Conservation (phyloP, 2,329 filamentous ascomycete species). For the Diaporthe velutina region DNA sequence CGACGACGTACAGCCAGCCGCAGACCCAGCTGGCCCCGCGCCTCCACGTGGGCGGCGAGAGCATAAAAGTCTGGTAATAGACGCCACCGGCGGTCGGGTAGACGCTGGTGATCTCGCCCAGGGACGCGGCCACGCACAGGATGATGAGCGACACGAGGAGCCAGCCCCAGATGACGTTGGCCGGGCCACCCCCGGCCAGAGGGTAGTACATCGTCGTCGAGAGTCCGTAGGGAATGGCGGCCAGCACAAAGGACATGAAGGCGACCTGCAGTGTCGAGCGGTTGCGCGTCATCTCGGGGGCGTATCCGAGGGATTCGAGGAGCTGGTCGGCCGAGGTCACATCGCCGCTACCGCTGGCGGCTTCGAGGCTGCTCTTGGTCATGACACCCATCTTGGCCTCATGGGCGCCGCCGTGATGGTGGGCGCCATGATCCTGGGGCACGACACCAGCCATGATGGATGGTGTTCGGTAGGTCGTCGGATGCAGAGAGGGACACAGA, state of each 20-base stretch:
- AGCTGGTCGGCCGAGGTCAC: constrained; percentile 69
- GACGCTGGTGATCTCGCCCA: constrained; percentile 81
- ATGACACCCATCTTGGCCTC: constrained; percentile 28
- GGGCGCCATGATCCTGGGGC: constrained; percentile 36
- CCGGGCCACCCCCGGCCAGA: constrained; percentile 74
- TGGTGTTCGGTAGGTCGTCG: neutral
- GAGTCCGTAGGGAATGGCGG: constrained; percentile 80
- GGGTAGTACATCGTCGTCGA: constrained; percentile 79
- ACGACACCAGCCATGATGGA: constrained; percentile 34
- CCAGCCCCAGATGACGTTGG: constrained; percentile 82
- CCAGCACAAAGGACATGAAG: constrained; percentile 83
- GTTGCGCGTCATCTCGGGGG: constrained; percentile 73
- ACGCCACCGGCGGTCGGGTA: constrained; percentile 84
- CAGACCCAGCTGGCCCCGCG: constrained; percentile 77
- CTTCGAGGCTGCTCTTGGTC: constrained; percentile 35
- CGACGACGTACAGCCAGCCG: constrained; percentile 82
- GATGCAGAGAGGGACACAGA: neutral
- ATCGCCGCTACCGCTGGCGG: constrained; percentile 44
- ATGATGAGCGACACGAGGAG: constrained; percentile 77
- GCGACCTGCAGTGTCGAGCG: constrained; percentile 77
- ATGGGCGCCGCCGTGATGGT: constrained; percentile 7
- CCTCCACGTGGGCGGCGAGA: constrained; percentile 72
- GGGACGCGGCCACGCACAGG: constrained; percentile 76
- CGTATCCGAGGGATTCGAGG: constrained; percentile 75
- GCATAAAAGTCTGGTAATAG: constrained; percentile 85